Evolutionary conservation across 345 rosid species (phyloP).

Genomic region (Eucalyptus melliodora): DNA sequence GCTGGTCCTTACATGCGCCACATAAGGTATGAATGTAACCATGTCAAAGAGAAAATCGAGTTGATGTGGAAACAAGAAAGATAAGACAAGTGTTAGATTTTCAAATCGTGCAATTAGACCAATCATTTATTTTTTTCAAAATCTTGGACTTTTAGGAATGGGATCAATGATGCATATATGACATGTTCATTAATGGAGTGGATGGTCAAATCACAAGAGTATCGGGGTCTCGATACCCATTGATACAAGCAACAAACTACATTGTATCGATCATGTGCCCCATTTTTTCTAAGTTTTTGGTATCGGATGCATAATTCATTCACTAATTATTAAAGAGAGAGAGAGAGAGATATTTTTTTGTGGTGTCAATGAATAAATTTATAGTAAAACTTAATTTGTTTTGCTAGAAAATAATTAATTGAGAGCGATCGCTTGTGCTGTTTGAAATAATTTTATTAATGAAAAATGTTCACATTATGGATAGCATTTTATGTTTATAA

Average conservation of each 20-base stretch:
- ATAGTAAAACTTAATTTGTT: neutral
- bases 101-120: neutral
- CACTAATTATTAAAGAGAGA: neutral
- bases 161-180: neutral
- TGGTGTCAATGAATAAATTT: neutral
- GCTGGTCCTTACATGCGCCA: neutral
- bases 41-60: neutral
- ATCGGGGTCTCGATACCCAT: neutral
- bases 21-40: neutral
- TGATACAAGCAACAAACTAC: rapidly evolving
- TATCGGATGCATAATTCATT: neutral
- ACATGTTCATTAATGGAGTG: neutral
- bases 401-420: too few species aligned
- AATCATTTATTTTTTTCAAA: neutral
- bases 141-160: neutral
- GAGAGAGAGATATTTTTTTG: neutral
- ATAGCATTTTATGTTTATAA: too few species aligned
- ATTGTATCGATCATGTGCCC: neutral
- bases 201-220: neutral
- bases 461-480: too few species aligned
- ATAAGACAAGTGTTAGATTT: neutral
- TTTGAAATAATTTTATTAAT: too few species aligned
- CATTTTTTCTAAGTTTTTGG: neutral
- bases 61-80: neutral
- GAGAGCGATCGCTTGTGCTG: too few species aligned